These are phyloP conservation scores for Hyaloperonospora brassicae DNA, from an alignment of 352 stramenopile genomes.

Conservation along the genomic window DNA sequence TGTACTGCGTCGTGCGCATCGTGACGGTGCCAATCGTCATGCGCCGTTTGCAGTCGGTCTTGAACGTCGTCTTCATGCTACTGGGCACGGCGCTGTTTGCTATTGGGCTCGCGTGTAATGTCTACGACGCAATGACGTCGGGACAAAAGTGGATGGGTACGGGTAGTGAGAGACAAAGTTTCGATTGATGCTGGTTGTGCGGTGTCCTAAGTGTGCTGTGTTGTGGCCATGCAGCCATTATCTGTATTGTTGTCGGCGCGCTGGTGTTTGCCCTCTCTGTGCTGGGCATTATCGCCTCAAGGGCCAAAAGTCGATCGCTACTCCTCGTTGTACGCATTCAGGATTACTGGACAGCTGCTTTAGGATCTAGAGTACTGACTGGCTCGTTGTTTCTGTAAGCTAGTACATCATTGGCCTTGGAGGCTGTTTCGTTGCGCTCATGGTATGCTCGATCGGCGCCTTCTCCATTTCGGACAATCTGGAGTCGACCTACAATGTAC, in stretches of 20 bases:
- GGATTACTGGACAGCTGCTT: not conserved
- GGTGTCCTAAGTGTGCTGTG: not conserved
- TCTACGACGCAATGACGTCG: slow-evolving; percentile 54
- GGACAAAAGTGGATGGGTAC: slow-evolving; percentile 71
- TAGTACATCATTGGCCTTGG: slow-evolving; percentile 73
- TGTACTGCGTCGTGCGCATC: slow-evolving; percentile 80
- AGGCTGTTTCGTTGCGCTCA: slow-evolving; percentile 45
- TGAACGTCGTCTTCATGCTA: slow-evolving; percentile 63
- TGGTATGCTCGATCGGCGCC: slow-evolving; percentile 52
- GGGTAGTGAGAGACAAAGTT: not conserved
- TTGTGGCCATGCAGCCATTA: slow-evolving; percentile 29
- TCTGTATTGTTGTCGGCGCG: slow-evolving; percentile 69
- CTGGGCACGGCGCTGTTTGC: slow-evolving; percentile 50
- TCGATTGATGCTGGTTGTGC: not conserved
- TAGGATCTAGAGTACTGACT: not conserved
- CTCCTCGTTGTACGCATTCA: slow-evolving; percentile 59
- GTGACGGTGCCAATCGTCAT: slow-evolving; percentile 84
- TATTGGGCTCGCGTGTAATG: slow-evolving; percentile 50
- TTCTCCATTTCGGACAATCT: slow-evolving; percentile 61
- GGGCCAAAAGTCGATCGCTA: slow-evolving; percentile 65
- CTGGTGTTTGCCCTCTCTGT: slow-evolving; percentile 55
- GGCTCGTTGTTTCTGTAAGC: not conserved
- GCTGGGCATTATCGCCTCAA: slow-evolving; percentile 57
- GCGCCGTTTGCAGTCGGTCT: slow-evolving; percentile 71
- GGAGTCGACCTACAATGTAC: slow-evolving; percentile 41